Evolutionary conservation across 1,284 basidiomycete species (phyloP).

Genomic region (Ustilago trichophora): DNA sequence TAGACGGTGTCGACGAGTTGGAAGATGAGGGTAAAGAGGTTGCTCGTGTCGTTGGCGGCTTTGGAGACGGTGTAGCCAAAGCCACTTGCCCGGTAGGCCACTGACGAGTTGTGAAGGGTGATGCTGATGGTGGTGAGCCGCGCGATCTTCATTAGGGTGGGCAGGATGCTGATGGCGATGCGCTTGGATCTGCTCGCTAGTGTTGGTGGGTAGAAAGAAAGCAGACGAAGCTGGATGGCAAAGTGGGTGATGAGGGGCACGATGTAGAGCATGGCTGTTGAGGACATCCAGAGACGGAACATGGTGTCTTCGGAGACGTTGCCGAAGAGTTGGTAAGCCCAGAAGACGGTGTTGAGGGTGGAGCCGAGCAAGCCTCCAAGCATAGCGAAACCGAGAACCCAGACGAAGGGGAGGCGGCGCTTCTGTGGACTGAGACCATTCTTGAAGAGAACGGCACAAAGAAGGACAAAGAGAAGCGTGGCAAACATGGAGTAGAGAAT

Average conservation of each 20-base stretch:
- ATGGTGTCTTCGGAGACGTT: constrained; percentile 24
- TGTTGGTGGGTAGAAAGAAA: constrained; percentile 47
- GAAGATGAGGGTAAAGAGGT: constrained; percentile 39
- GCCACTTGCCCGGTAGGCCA: constrained; percentile 6
- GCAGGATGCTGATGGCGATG: constrained; percentile 35
- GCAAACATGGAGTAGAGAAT: constrained; percentile 54
- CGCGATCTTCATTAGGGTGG: constrained; percentile 37
- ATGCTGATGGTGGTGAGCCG: constrained; percentile 42
- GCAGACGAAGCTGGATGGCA: constrained; percentile 44
- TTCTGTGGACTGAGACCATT: constrained; percentile 44
- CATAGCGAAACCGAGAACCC: constrained; percentile 47
- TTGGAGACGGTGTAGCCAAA: constrained; percentile 20
- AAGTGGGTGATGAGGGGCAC: constrained; percentile 47
- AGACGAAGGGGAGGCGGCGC: constrained; percentile 37
- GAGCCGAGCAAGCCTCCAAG: constrained; percentile 46
- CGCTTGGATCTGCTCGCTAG: constrained; percentile 38
- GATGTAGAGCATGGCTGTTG: constrained; percentile 45
- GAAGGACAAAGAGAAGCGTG: constrained; percentile 49
- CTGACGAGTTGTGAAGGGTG: constrained; percentile 15
- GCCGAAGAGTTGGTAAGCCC: constrained; percentile 49
- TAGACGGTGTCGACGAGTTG: constrained; percentile 46
- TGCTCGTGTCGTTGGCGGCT: constrained; percentile 30
- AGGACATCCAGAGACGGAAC: constrained; percentile 45
- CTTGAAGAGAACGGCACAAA: constrained; percentile 48
- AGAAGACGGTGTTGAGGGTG: constrained; percentile 51